Conservation (phyloP, 306 rosid genomes). For the Geum urbanum region DNA sequence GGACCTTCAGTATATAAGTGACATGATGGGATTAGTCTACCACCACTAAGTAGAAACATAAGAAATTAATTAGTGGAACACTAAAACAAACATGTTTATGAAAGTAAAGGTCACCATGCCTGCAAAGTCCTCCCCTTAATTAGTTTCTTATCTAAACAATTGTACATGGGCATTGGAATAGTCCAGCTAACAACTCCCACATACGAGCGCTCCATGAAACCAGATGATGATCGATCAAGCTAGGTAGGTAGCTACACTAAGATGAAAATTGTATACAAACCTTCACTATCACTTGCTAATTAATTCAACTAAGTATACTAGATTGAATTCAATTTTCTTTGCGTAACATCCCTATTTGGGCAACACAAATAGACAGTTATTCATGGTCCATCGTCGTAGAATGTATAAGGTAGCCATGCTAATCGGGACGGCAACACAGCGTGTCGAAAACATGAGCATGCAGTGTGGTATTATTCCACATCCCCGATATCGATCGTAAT, state of each 20-base stretch:
- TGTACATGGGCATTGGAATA: neutral
- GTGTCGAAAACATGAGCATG: neutral
- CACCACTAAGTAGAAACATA: constrained; percentile 4
- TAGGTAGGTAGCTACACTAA: neutral
- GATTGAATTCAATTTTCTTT: neutral
- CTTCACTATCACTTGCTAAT: neutral
- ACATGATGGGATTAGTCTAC: constrained; percentile 7
- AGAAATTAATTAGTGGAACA: constrained; percentile 3
- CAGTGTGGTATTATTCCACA: neutral
- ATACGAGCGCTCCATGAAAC: neutral
- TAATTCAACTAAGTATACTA: neutral
- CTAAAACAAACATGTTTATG: constrained; percentile 12
- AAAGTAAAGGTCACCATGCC: neutral
- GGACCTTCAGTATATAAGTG: no score
- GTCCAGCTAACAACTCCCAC: neutral
- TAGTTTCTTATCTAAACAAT: neutral
- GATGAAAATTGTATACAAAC: neutral
- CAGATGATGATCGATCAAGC: neutral
- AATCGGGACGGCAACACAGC: neutral
- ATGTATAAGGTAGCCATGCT: neutral
- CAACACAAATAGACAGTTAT: neutral
- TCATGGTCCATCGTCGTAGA: no score
- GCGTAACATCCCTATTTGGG: neutral
- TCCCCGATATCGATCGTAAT: neutral
- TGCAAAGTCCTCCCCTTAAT: neutral